phyloP scores from a whole-genome alignment of 345 rosid species.

The Citrus medica region DNA sequence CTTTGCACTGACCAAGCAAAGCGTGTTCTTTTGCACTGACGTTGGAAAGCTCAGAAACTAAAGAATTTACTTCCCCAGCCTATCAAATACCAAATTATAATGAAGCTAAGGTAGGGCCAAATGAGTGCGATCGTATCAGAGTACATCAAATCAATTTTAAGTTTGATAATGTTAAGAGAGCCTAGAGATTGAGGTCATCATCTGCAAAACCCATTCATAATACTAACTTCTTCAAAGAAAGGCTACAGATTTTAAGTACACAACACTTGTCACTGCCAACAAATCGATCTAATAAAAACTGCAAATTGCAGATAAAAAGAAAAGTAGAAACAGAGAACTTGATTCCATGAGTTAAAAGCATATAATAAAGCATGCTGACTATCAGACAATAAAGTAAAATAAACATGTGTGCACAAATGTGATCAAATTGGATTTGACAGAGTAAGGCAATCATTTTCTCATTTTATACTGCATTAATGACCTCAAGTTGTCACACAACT shows the following conservation, averaged over 20 bases:
- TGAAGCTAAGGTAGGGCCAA: neutral
- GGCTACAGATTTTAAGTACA: neutral
- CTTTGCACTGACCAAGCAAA: slow-evolving; percentile 53
- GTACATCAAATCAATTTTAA: neutral
- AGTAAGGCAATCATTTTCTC: neutral
- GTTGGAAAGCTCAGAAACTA: slow-evolving; percentile 51
- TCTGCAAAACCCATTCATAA: neutral
- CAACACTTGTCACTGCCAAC: neutral
- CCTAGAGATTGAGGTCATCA: neutral
- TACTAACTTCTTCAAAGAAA: neutral
- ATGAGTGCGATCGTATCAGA: neutral
- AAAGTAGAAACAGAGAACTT: neutral
- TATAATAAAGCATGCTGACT: neutral
- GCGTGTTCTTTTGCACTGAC: slow-evolving; percentile 50
- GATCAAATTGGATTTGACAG: neutral
- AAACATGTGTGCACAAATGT: neutral
- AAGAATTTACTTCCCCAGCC: slow-evolving; percentile 51
- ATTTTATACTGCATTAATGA: neutral
- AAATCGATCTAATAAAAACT: neutral
- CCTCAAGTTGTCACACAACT: neutral
- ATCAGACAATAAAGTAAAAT: neutral
- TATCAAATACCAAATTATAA: slow-evolving; percentile 18
- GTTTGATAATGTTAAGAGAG: neutral
- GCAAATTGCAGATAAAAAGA: slow-evolving; percentile 2
- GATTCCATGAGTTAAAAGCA: neutral